Conservation (phyloP, 371 early-diverging fungal genomes). For the Saksenaea oblongispora region DNA sequence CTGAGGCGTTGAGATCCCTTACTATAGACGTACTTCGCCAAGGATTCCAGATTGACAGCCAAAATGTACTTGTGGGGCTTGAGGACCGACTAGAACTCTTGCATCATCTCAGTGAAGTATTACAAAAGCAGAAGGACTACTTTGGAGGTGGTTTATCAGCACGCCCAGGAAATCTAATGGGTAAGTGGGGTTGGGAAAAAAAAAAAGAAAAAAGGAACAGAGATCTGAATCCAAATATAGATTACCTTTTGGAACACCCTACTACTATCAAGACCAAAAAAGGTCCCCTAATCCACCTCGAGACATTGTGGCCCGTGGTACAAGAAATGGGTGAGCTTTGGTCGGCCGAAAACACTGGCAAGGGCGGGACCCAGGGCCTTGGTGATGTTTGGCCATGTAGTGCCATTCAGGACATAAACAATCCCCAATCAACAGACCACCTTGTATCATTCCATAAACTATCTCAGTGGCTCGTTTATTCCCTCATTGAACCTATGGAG, state of each 20-base stretch:
- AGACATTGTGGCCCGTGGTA: constrained; percentile 81
- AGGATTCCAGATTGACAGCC: constrained; percentile 76
- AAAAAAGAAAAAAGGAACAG: background rate
- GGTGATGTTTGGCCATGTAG: constrained; percentile 90
- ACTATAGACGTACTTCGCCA: constrained; percentile 53
- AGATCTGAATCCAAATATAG: constrained; percentile 17
- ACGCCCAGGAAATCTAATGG: constrained; percentile 86
- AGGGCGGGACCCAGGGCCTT: constrained; percentile 53
- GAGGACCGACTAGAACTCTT: constrained; percentile 78
- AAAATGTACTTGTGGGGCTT: constrained; percentile 79
- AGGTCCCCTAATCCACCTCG: constrained; percentile 58
- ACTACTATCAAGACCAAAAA: constrained; percentile 49
- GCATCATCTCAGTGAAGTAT: constrained; percentile 61
- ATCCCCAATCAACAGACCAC: constrained; percentile 36
- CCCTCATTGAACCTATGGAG: constrained; percentile 83
- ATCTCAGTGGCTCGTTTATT: constrained; percentile 94
- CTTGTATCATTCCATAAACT: constrained; percentile 87
- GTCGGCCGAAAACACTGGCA: constrained; percentile 63
- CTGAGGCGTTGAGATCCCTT: constrained; percentile 56
- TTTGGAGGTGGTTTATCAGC: constrained; percentile 51
- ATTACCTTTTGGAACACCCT: constrained; percentile 41
- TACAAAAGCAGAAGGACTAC: constrained; percentile 39
- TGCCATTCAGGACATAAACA: constrained; percentile 22
- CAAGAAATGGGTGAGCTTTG: constrained; percentile 53
- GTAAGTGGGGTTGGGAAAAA: constrained; percentile 34